Evolutionary conservation across 331 rosid species (phyloP), one percentile per base, ranked within the genome.

Genomic region (Quercus lobata): DNA sequence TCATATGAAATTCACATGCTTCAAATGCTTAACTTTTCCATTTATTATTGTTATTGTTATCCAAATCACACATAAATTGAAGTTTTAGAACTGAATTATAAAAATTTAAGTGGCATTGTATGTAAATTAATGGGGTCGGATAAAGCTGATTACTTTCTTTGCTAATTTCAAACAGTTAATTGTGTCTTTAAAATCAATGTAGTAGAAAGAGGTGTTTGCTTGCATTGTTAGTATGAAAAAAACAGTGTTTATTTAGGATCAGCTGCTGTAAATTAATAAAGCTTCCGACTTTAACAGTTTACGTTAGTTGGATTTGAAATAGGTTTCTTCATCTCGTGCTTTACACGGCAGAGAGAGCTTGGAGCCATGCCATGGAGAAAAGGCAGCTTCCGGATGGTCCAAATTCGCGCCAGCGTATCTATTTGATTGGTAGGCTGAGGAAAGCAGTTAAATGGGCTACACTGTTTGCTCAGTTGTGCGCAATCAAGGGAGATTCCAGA

Each of bases 301-400:
- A 22, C 22, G 24, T 73, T 77, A 77, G 84, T 60, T 81, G 82
- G 77, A 82, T 77, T 80, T 77, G 17, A 80, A 83, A 72, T 88
- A 95, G 97, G 94, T 93, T 80, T 90, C 97, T 95, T 74, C 99
- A 95, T 77, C 56, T 93, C 77, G 84, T 90, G 82, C 96, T 95
- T 71, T 91, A 95, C 80, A 84, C 87, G 44, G 93, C 97, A 19
- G 99, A 95, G 92, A 91, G 99, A 90, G 97, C 97, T 57, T 95
- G 99, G 95, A 95, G 97, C 81, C 94, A 95, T 87, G 99, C 99
- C 72, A 93, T 95, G 99, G 99, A 95, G 86, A 95, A 95, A 78
- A 92, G 99, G 76, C 97, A 95, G 89, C 89, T 93, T 84, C 93
- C 93, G 12, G 92, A 90, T 83, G 99, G 99, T 73, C 99, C 99